Percentiles rank a stretch among this genome's conserved stretches.
phyloP scores from a whole-genome alignment of 2,329 filamentous ascomycete species.

The Neopestalotiopsis sp. region DNA sequence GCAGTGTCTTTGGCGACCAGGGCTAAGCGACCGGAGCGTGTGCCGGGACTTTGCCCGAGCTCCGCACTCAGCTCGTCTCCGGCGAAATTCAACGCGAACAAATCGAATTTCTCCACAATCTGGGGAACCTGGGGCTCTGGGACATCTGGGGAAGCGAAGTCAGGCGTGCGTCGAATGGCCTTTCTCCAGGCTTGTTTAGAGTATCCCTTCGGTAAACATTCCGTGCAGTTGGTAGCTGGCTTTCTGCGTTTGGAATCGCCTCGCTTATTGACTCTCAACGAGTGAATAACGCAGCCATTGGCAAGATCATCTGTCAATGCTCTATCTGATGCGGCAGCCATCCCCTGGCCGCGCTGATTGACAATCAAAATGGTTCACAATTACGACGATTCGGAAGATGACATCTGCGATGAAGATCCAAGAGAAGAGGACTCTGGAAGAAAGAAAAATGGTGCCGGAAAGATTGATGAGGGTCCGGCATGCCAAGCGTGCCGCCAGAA shows the following conservation, averaged over 20 bases:
- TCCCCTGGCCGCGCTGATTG: background rate
- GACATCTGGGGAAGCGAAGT: background rate
- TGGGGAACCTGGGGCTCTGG: background rate
- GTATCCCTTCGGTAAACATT: background rate
- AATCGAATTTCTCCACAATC: background rate
- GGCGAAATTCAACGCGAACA: background rate
- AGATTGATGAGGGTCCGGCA: conserved; percentile 1
- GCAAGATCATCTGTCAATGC: no score
- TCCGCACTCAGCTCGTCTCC: background rate
- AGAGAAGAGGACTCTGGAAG: background rate
- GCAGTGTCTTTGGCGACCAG: conserved; percentile 1
- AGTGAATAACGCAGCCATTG: no score
- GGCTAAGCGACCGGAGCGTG: background rate
- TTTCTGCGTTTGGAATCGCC: background rate
- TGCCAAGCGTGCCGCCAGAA: conserved; percentile 50
- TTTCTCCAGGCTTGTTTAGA: background rate
- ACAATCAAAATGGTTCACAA: background rate
- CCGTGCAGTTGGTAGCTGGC: background rate
- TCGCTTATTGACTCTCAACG: no score
- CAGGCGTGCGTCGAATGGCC: background rate
- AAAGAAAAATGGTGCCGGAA: background rate
- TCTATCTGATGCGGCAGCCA: background rate
- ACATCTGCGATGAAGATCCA: background rate
- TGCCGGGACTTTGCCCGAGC: background rate
- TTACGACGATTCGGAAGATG: conserved; percentile 7